Conservation (phyloP, 176 grass and related monocot species). For the Paspalum vaginatum region DNA sequence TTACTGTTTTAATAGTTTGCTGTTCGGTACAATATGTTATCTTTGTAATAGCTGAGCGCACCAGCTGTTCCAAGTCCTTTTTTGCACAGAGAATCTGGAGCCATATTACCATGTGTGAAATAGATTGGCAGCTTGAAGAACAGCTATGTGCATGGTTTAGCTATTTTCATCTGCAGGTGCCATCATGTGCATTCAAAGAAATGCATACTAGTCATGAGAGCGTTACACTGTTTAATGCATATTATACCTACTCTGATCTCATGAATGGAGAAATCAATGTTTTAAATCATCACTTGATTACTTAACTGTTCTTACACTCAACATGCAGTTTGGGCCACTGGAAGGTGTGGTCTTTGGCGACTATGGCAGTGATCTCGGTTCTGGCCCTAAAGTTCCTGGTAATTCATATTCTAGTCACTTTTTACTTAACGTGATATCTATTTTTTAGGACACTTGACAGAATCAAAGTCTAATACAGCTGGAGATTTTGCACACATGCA, state of each 20-base stretch:
- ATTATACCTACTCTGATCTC: slow-evolving; percentile 9
- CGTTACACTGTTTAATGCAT: slow-evolving; percentile 20
- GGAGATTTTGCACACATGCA: background rate
- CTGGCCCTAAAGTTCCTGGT: slow-evolving; percentile 84
- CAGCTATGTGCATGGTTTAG: background rate
- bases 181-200: background rate
- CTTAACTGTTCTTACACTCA: background rate
- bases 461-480: slow-evolving; percentile 11
- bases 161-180: background rate
- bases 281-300: slow-evolving; percentile 32
- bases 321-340: slow-evolving; percentile 75
- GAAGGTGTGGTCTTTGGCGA: slow-evolving; percentile 93
- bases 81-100: background rate
- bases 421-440: background rate
- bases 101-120: background rate
- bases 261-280: slow-evolving; percentile 16
- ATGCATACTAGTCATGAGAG: background rate
- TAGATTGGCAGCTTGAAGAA: slow-evolving; percentile 6
- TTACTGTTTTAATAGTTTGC: background rate
- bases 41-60: background rate
- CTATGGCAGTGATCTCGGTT: slow-evolving; percentile 90
- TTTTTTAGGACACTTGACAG: background rate
- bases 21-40: background rate
- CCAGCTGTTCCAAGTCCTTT: background rate
- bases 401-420: slow-evolving; percentile 41